Conservation (phyloP, 2,329 filamentous ascomycete genomes). For the Elsinoe fawcettii region DNA sequence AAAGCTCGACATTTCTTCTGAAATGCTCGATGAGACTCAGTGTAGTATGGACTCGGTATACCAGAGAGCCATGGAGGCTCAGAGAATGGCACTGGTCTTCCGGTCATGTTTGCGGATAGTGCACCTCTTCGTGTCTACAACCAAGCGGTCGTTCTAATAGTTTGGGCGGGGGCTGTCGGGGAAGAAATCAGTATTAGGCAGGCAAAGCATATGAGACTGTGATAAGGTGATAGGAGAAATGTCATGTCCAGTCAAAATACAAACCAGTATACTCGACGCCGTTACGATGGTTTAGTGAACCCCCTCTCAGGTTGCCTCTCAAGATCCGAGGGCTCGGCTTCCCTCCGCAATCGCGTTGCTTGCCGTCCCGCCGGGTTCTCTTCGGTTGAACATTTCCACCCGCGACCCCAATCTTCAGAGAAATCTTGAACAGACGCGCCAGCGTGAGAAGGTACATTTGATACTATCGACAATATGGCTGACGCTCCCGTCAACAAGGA, state of each 20-base stretch:
- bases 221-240: too few species aligned
- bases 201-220: too few species aligned
- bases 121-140: background rate
- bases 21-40: slow-evolving; percentile 55
- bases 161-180: too few species aligned
- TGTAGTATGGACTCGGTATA: slow-evolving; percentile 65
- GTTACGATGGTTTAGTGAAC: slow-evolving; percentile 1
- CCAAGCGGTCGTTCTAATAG: background rate
- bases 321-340: background rate
- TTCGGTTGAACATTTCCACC: slow-evolving; percentile 3
- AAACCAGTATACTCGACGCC: background rate
- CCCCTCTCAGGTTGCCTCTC: background rate
- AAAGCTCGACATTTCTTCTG: slow-evolving; percentile 62
- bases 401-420: slow-evolving; percentile 2
- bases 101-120: slow-evolving; percentile 10
- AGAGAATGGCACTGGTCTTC: slow-evolving; percentile 54
- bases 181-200: too few species aligned
- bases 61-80: slow-evolving; percentile 65
- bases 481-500: slow-evolving; percentile 18
- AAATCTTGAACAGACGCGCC: background rate
- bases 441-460: background rate
- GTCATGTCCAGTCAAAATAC: background rate
- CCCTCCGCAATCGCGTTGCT: background rate
- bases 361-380: slow-evolving; percentile 1
- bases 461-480: slow-evolving; percentile 16